These are phyloP conservation scores for Byssoonygena ceratinophila DNA, from an alignment of 2,329 filamentous ascomycete genomes.

Conservation along the genomic window DNA sequence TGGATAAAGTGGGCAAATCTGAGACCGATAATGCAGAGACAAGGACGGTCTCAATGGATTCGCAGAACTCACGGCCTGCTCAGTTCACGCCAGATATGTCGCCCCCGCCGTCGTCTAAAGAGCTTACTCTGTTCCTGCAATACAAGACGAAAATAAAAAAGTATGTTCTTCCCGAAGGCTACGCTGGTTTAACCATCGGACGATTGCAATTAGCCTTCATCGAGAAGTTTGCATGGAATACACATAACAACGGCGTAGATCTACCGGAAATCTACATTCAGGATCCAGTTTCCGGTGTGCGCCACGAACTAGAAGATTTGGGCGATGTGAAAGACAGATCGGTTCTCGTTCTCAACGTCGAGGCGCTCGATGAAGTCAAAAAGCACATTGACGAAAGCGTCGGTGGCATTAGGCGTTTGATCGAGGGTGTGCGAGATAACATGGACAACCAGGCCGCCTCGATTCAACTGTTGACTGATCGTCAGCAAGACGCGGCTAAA, in stretches of 20 bases:
- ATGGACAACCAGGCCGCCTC: conserved; percentile 73
- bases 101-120: conserved; percentile 63
- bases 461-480: conserved; percentile 77
- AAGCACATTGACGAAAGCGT: conserved; percentile 90
- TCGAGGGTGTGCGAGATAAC: conserved; percentile 76
- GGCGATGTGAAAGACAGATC: conserved; percentile 88
- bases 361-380: conserved; percentile 90
- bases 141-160: conserved; percentile 98
- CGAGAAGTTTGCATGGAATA: conserved; percentile 98
- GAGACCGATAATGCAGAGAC: conserved; percentile 5
- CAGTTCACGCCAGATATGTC: conserved; percentile 53
- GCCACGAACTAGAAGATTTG: conserved; percentile 90
- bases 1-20: conserved; percentile 16
- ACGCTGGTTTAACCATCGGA: conserved; percentile 73
- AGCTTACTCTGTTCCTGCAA: conserved; percentile 86
- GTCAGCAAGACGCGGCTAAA: conserved; percentile 78
- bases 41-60: conserved; percentile 10
- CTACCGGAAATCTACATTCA: conserved; percentile 97
- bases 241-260: conserved; percentile 83
- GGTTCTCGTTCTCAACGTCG: conserved; percentile 88
- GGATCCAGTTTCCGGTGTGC: conserved; percentile 87
- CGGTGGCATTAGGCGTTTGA: conserved; percentile 63
- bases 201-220: conserved; percentile 92
- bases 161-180: conserved; percentile 75
- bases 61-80: conserved; percentile 9